Evolutionary conservation across 208 protist species (phyloP), one percentile per base, ranked within the genome.

Genomic region (Leishmania braziliensis): DNA sequence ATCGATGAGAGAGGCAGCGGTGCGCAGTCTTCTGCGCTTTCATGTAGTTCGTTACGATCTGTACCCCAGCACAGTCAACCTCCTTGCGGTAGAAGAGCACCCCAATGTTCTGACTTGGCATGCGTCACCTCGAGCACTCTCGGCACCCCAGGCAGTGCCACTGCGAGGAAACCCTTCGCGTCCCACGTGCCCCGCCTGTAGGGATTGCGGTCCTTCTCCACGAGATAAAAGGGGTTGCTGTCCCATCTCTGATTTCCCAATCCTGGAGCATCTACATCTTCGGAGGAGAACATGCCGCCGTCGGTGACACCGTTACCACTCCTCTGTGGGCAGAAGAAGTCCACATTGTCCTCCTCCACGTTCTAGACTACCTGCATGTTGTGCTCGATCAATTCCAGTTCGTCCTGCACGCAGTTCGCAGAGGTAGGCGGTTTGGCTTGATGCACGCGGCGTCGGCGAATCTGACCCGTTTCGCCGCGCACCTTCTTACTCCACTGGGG

Each of bases 151-250:
- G 88, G 79, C n/a, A 95, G 77, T 29, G 66, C 81, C 1, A 93
- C 86, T 1, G 89, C 89, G 23, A 95, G 70, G 77, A 93, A 91
- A 29, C 88, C 88, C 76, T 95, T 95, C 91, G 92, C 92, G 75
- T 93, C 87, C 36, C 84, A 86, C 10, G 86, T 83, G 51, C 91
- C 91, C 26, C 88, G 88, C 5, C 91, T 86, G 77, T 92, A 92
- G 56, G 89, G 81, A 75, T 87, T 91, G 39, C 88, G 86, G 50
- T 89, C 84, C 63, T 66, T 78, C 70, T 93, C 91, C 20, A 85
- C 87, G 81, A 93, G 81, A 39, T n/a, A 79, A 60, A 90, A 95
- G 9, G 89, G 87, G 76, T 91, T 88, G 68, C 48, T 86, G 79
- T 89, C 72, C 84, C 91, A 92, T 83, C 82, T 84, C 82, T 94